phyloP scores from a whole-genome alignment of 2,329 filamentous ascomycete species.

The Chalaropsis thielavioides region DNA sequence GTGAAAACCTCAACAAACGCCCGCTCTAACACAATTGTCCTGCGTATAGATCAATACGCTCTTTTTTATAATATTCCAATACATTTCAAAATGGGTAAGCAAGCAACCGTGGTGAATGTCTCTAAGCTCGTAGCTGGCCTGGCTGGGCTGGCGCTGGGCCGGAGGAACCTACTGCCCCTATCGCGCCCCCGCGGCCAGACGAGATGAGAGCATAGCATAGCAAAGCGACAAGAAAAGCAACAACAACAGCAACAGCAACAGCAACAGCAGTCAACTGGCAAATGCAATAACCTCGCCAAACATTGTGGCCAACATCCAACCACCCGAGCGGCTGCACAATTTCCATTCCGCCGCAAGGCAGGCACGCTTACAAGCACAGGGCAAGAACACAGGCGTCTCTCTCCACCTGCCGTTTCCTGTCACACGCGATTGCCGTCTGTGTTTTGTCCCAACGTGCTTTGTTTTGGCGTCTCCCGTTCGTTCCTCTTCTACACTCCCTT shows the following conservation, averaged over 20 bases:
- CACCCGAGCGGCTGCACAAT: neutral
- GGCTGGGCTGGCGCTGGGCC: neutral
- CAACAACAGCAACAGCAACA: neutral
- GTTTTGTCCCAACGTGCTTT: neutral
- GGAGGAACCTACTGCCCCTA: neutral
- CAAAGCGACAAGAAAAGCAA: neutral
- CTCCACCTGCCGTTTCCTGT: neutral
- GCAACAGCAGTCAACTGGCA: neutral
- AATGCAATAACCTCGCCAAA: slow-evolving; percentile 5
- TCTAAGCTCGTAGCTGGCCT: neutral
- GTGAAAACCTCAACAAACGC: neutral
- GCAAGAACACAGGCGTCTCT: neutral
- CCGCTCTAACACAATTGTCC: neutral
- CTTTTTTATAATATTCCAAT: slow-evolving; percentile 1
- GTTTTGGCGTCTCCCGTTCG: neutral
- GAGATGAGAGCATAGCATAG: neutral
- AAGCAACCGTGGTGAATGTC: neutral
- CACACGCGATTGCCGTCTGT: neutral
- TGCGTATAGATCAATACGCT: neutral
- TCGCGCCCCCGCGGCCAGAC: neutral
- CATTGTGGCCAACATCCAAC: neutral
- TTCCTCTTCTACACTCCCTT: neutral
- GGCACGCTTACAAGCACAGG: neutral
- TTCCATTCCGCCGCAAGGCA: neutral
- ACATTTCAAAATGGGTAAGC: slow-evolving; percentile 2